A percentile compares a stretch with the other conserved stretches of the same genome.
These are phyloP conservation scores for Neonectria hederae DNA, from an alignment of 2,329 filamentous ascomycete genomes.

Conservation along the genomic window DNA sequence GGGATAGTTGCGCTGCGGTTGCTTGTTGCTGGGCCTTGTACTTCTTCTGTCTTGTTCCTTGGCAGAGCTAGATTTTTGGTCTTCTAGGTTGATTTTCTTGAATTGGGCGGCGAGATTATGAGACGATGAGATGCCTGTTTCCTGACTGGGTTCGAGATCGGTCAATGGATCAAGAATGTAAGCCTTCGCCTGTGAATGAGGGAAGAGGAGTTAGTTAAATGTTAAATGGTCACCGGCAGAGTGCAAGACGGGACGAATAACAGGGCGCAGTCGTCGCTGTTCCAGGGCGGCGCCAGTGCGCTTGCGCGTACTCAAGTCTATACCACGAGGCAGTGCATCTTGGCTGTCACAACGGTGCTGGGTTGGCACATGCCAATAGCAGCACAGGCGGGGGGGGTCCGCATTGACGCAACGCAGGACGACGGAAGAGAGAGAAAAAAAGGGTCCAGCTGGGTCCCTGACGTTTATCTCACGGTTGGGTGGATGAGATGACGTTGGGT, in stretches of 20 bases:
- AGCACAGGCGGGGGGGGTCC: conserved; percentile 24
- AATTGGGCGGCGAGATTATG: conserved; percentile 35
- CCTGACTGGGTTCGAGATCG: conserved; percentile 72
- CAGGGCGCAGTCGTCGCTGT: conserved; percentile 12
- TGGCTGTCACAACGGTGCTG: conserved; percentile 23
- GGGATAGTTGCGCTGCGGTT: conserved; percentile 42
- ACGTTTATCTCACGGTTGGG: conserved; percentile 23
- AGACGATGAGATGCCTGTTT: conserved; percentile 60
- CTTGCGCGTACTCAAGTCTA: conserved; percentile 37
- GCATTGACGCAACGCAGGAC: conserved; percentile 36
- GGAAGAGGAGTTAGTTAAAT: conserved; percentile 20
- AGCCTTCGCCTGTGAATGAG: conserved; percentile 63
- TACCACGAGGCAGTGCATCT: conserved; percentile 21
- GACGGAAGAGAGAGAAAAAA: conserved; percentile 19
- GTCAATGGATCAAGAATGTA: conserved; percentile 76
- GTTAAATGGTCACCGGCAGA: conserved; percentile 5
- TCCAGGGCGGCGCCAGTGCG: conserved; percentile 32
- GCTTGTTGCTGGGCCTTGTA: conserved; percentile 16
- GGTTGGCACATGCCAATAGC: conserved; percentile 32
- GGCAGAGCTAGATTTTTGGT: conserved; percentile 21
- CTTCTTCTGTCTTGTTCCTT: conserved; percentile 15
- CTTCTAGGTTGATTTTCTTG: conserved; percentile 30
- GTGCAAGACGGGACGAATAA: conserved; percentile 1
- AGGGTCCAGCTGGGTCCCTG: conserved; percentile 34
- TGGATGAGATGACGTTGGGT: conserved; percentile 37